Conservation (phyloP, 495 filamentous ascomycete species). For the Talaromyces thailandensis region DNA sequence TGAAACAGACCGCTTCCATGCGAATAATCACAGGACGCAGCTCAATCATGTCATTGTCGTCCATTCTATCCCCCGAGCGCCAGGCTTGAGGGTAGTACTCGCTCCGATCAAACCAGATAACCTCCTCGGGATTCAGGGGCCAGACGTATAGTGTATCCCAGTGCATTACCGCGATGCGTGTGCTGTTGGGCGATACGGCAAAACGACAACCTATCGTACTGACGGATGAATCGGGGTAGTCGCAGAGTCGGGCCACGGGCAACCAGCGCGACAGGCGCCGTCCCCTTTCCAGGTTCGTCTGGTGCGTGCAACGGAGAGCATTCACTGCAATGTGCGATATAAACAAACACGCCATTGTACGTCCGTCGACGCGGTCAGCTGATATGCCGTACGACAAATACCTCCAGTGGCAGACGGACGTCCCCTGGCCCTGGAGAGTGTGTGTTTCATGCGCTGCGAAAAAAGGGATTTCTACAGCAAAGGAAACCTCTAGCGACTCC, state of each 20-base stretch:
- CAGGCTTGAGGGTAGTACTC: slow-evolving; percentile 24
- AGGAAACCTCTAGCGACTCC: slow-evolving; percentile 19
- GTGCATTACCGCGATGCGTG: slow-evolving; percentile 33
- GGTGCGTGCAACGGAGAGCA: slow-evolving; percentile 23
- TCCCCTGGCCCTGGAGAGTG: not conserved
- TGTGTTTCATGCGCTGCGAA: slow-evolving; percentile 24
- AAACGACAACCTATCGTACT: slow-evolving; percentile 34
- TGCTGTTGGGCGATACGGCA: slow-evolving; percentile 28
- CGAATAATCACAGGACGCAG: slow-evolving; percentile 25
- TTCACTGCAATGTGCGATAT: slow-evolving; percentile 20
- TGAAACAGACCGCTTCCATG: slow-evolving; percentile 32
- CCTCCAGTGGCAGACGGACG: slow-evolving; percentile 25
- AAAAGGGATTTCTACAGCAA: slow-evolving; percentile 35
- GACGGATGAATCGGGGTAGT: slow-evolving; percentile 20
- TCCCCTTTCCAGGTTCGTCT: slow-evolving; percentile 32
- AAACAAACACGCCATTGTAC: slow-evolving; percentile 34
- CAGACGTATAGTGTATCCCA: slow-evolving; percentile 40
- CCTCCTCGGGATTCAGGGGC: slow-evolving; percentile 28
- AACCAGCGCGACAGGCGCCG: slow-evolving; percentile 19
- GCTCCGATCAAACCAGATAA: slow-evolving; percentile 20
- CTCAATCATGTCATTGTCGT: slow-evolving; percentile 14
- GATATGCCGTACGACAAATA: slow-evolving; percentile 34
- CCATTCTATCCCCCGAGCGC: slow-evolving; percentile 7
- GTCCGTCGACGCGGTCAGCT: slow-evolving; percentile 27
- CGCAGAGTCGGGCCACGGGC: slow-evolving; percentile 32